Conservation (phyloP, 2,329 filamentous ascomycete species). For the Chaetomium globosum region DNA sequence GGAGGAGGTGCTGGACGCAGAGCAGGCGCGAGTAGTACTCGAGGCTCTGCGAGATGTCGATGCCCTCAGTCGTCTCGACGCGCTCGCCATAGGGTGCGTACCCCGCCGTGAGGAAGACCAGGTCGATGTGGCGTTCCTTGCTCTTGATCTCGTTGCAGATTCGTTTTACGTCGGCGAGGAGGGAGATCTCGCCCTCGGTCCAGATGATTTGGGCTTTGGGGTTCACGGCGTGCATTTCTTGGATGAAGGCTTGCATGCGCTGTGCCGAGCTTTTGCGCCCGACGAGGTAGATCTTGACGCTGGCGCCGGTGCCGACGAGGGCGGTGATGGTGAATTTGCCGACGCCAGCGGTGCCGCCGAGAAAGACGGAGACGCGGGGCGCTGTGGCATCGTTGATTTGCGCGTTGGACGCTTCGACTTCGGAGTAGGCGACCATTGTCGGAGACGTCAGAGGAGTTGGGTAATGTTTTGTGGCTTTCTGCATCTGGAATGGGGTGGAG, state of each 20-base stretch:
- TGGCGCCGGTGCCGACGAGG: conserved; percentile 43
- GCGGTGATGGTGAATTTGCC: conserved; percentile 47
- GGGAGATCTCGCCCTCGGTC: conserved; percentile 49
- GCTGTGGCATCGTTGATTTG: conserved; percentile 45
- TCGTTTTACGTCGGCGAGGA: conserved; percentile 48
- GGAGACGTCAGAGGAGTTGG: too few relatives aligned
- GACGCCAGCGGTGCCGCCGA: conserved; percentile 52
- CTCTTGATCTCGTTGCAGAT: conserved; percentile 45
- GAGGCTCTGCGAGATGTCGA: conserved; percentile 47
- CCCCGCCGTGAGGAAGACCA: conserved; percentile 50
- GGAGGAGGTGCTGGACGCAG: conserved; percentile 47
- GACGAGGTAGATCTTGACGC: conserved; percentile 48
- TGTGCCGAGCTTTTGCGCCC: conserved; percentile 46
- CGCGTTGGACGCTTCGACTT: conserved; percentile 46
- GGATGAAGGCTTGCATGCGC: conserved; percentile 40
- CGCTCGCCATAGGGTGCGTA: conserved; percentile 48
- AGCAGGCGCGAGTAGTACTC: conserved; percentile 51
- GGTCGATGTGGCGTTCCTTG: conserved; percentile 46
- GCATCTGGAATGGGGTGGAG: too few relatives aligned
- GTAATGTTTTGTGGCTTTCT: too few relatives aligned
- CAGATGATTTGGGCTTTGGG: conserved; percentile 48
- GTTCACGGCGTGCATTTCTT: conserved; percentile 44
- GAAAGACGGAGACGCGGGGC: conserved; percentile 48
- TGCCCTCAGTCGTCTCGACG: conserved; percentile 47
- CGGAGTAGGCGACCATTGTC: conserved; percentile 43